These are phyloP conservation scores for Colletotrichum tanaceti DNA, from an alignment of 2,329 filamentous ascomycete genomes.

Conservation along the genomic window DNA sequence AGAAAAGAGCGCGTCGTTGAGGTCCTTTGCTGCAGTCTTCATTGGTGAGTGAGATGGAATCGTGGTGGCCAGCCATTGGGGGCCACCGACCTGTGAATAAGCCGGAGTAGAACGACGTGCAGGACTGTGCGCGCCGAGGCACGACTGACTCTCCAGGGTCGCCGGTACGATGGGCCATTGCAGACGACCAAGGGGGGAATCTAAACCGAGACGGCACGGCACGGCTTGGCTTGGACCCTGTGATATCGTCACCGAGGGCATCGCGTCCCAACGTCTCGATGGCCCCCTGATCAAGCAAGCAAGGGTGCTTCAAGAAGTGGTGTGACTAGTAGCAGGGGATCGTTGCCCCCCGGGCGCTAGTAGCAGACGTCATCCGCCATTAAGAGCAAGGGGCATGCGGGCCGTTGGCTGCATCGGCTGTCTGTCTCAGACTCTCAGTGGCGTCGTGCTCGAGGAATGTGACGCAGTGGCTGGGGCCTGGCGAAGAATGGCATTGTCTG, in stretches of 20 bases:
- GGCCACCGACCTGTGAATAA: too few relatives aligned
- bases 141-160: too few relatives aligned
- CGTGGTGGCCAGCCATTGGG: neutral
- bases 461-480: neutral
- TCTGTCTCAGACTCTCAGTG: conserved; percentile 19
- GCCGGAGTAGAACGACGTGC: too few relatives aligned
- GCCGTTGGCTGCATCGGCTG: conserved; percentile 22
- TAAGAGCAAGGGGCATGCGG: conserved; percentile 19
- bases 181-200: neutral
- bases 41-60: neutral
- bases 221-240: neutral
- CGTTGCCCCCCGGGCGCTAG: conserved; percentile 10
- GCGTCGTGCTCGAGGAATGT: neutral
- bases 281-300: neutral
- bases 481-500: conserved; percentile 11
- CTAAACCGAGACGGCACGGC: too few relatives aligned
- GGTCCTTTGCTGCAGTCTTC: neutral
- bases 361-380: conserved; percentile 29
- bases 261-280: neutral
- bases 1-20: too few relatives aligned
- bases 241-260: conserved; percentile 25
- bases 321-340: conserved; percentile 18
- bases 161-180: neutral
- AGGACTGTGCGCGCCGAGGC: too few relatives aligned
- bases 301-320: conserved; percentile 10